A percentile compares a stretch with the other conserved stretches of the same genome.
These are phyloP conservation scores for Paulownia fortunei DNA, from an alignment of 257 asterid genomes.

Conservation along the genomic window DNA sequence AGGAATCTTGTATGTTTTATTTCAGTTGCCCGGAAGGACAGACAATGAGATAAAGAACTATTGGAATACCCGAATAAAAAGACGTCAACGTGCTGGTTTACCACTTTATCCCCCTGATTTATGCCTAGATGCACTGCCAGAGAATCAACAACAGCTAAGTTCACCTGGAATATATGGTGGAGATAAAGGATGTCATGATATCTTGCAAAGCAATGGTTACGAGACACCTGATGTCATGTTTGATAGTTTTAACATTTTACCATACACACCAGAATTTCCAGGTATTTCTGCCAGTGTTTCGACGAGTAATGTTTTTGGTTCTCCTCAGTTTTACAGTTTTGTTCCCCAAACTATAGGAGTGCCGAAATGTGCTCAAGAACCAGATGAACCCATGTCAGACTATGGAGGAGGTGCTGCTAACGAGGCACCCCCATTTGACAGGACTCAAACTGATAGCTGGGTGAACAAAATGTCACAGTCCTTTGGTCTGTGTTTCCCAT, in stretches of 20 bases:
- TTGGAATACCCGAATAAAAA: conserved; percentile 73
- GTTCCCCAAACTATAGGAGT: conserved; percentile 43
- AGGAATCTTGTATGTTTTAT: conserved; percentile 6
- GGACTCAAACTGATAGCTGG: conserved; percentile 37
- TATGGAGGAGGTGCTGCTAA: conserved; percentile 35
- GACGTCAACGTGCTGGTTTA: conserved; percentile 72
- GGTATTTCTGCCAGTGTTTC: conserved; percentile 43
- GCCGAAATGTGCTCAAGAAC: conserved; percentile 44
- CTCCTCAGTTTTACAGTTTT: conserved; percentile 52
- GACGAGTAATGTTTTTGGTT: conserved; percentile 40
- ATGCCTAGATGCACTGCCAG: conserved; percentile 41
- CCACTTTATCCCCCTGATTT: conserved; percentile 70
- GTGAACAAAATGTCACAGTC: conserved; percentile 44
- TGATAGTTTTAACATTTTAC: conserved; percentile 46
- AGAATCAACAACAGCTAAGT: conserved; percentile 44
- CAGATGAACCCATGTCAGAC: conserved; percentile 46
- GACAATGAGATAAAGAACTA: conserved; percentile 77
- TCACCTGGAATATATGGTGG: conserved; percentile 46
- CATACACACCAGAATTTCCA: conserved; percentile 42
- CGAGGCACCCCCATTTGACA: conserved; percentile 40
- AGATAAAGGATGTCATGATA: conserved; percentile 47
- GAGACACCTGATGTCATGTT: conserved; percentile 49
- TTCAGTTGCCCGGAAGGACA: conserved; percentile 73
- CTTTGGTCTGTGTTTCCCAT: conserved; percentile 44
- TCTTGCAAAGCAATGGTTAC: conserved; percentile 45